Conservation (phyloP, 768 basidiomycete species). For the Macrocybe gigantea region DNA sequence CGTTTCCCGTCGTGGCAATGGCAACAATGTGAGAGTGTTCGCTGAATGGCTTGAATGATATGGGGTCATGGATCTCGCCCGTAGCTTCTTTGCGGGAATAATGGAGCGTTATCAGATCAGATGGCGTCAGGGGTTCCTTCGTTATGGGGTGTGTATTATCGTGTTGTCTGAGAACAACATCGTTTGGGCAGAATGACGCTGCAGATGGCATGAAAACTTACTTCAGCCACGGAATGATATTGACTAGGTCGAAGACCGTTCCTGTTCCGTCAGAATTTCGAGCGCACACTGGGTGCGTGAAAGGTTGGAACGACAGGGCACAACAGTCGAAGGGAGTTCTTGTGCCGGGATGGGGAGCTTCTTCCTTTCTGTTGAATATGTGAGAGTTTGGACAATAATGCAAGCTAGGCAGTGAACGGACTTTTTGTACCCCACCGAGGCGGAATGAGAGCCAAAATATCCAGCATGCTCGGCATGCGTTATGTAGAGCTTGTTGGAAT, state of each 20-base stretch:
- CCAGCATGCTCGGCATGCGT: conserved; percentile 87
- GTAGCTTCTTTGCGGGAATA: conserved; percentile 79
- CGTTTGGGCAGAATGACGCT: conserved; percentile 1
- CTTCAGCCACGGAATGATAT: conserved; percentile 96
- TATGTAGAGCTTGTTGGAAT: conserved; percentile 82
- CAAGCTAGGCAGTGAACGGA: conserved; percentile 20
- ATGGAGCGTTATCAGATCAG: conserved; percentile 73
- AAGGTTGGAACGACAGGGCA: conserved; percentile 85
- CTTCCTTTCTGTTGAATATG: conserved; percentile 46
- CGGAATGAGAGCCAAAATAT: conserved; percentile 73
- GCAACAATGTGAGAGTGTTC: conserved; percentile 95
- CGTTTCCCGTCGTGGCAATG: conserved; percentile 86
- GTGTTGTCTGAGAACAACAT: conserved; percentile 53
- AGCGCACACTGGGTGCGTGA: conserved; percentile 83
- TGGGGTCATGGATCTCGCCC: conserved; percentile 90
- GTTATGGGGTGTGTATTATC: conserved; percentile 77
- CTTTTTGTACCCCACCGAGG: conserved; percentile 70
- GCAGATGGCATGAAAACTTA: conserved; percentile 25
- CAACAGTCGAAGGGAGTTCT: conserved; percentile 88
- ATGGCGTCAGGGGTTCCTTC: conserved; percentile 61
- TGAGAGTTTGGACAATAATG: conserved; percentile 2
- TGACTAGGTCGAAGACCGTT: conserved; percentile 80
- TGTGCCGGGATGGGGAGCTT: conserved; percentile 59
- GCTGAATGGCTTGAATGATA: conserved; percentile 96
- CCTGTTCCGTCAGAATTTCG: conserved; percentile 79